Evolutionary conservation across 2,329 filamentous ascomycete species (phyloP).

Genomic region (Ramichloridium luteum): DNA sequence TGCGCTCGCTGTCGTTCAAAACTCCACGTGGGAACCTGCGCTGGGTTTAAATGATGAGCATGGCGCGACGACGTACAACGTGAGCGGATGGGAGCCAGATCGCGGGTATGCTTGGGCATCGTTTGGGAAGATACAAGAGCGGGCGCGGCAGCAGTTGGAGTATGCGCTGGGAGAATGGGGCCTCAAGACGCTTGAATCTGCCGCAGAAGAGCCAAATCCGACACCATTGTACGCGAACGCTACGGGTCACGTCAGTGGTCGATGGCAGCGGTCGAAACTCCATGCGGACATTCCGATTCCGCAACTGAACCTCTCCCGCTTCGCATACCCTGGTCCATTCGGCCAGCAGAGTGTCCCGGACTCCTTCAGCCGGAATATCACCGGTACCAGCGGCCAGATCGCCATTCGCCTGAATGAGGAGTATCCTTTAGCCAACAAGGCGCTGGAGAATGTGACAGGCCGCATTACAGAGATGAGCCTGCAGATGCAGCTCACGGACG

Average conservation of each 20-base stretch:
- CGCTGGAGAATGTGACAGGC: conserved; percentile 28
- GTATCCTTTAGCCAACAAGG: conserved; percentile 21
- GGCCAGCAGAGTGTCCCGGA: conserved; percentile 36
- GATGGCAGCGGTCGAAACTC: conserved; percentile 54
- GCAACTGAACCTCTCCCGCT: conserved; percentile 38
- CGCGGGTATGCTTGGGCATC: conserved; percentile 72
- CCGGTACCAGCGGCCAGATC: conserved; percentile 57
- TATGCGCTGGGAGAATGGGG: conserved; percentile 28
- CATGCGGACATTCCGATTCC: conserved; percentile 34
- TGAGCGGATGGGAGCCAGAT: conserved; percentile 63
- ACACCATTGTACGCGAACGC: conserved; percentile 64
- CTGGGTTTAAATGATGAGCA: conserved; percentile 35
- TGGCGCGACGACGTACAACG: conserved; percentile 31
- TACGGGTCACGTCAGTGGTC: conserved; percentile 63
- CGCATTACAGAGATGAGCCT: conserved; percentile 57
- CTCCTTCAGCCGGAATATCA: conserved; percentile 69
- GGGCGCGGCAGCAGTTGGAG: conserved; percentile 46
- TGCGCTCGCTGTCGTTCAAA: conserved; percentile 38
- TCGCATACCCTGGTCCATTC: conserved; percentile 56
- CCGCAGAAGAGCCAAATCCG: conserved; percentile 27
- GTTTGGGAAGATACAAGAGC: conserved; percentile 52
- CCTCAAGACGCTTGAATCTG: conserved; percentile 21
- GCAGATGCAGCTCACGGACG: conserved; percentile 60
- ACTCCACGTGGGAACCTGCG: conserved; percentile 37
- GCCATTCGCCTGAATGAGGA: conserved; percentile 53